Evolutionary conservation across 1,139 yeast species (phyloP), one percentile per base, ranked within the genome.

Genomic region (Komagataea norvegica): DNA sequence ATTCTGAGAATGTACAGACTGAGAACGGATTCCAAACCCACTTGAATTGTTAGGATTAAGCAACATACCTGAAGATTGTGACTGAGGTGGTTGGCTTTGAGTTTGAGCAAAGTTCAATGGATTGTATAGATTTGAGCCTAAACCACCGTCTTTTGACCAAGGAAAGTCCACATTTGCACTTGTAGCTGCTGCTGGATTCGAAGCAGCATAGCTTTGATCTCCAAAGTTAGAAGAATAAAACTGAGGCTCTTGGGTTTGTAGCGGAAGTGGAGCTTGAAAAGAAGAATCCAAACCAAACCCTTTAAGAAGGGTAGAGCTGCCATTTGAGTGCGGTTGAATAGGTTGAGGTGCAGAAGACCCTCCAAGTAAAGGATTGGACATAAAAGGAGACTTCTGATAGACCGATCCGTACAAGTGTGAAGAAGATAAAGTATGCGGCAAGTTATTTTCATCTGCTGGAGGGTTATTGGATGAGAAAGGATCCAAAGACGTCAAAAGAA

Each of bases 271-370:
- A 6, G 15, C 7, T 20, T 25, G 33, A 13, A 25, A 16, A 5
- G 21, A 20, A 11, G 31, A 17, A 17, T 39, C 42, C n/a, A 36
- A 17, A n/a, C 34, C 34, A 21, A 36, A 31, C n/a, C 25, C 29
- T 15, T 26, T 34, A 11, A 34, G 29, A 11, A 32, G 13, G 3
- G 9, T 13, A 3, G 37, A 24, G 20, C 9, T 8, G 14, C 32
- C 30, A 23, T 25, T 25, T 23, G 33, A 10, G 11, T 13, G 21
- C 13, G 24, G 19, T 15, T 30, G 34, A 5, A 19, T 3, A 9
- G 14, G 14, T 17, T 5, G 25, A 17, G 5, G 15, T 25, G 31
- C 34, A 3, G 27, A 8, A 10, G 34, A 11, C 7, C 26, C 3
- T 18, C 23, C 32, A 4, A 23, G 23, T 6, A 30, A 23, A 14